Evolutionary conservation across 306 rosid species (phyloP).

Genomic region (Fagus crenata): DNA sequence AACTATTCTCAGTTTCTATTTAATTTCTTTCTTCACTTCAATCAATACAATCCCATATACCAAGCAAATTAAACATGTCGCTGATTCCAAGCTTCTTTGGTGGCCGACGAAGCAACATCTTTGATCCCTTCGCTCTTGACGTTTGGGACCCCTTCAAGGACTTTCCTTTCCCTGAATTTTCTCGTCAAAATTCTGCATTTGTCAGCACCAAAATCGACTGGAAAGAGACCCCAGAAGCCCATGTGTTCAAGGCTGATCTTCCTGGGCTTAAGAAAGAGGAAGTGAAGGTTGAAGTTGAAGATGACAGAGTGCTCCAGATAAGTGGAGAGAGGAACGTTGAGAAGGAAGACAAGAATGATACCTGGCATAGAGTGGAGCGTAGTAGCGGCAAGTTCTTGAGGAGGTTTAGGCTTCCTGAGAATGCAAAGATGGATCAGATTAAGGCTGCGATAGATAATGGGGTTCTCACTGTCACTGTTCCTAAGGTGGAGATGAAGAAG

Average conservation of each 20-base stretch:
- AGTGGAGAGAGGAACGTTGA: slow-evolving; percentile 40
- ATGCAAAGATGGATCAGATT: slow-evolving; percentile 25
- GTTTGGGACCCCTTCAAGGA: slow-evolving; percentile 32
- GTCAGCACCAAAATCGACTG: slow-evolving; percentile 31
- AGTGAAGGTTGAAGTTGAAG: slow-evolving; percentile 38
- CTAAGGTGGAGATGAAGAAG: slow-evolving; percentile 26
- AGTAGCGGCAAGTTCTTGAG: slow-evolving; percentile 37
- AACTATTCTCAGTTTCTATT: no score
- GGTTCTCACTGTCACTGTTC: slow-evolving; percentile 37
- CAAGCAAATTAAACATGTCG: no score
- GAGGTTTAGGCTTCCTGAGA: slow-evolving; percentile 40
- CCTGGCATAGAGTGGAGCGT: slow-evolving; percentile 39
- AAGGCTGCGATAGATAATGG: slow-evolving; percentile 44
- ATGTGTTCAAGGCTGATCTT: slow-evolving; percentile 33
- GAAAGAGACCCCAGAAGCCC: slow-evolving; percentile 45
- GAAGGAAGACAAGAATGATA: slow-evolving; percentile 42
- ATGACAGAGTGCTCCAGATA: slow-evolving; percentile 35
- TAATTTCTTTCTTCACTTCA: no score
- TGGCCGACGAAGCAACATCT: slow-evolving; percentile 1
- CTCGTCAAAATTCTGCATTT: slow-evolving; percentile 21
- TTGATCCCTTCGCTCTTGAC: slow-evolving; percentile 26
- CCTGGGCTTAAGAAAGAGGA: slow-evolving; percentile 36
- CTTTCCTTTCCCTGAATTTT: slow-evolving; percentile 19
- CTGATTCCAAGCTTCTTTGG: slow-evolving; percentile 21
- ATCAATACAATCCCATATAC: no score